A percentile compares a stretch with the other conserved stretches of the same genome.
phyloP scores from a whole-genome alignment of 2,329 filamentous ascomycete species.

The Curvularia lunata region DNA sequence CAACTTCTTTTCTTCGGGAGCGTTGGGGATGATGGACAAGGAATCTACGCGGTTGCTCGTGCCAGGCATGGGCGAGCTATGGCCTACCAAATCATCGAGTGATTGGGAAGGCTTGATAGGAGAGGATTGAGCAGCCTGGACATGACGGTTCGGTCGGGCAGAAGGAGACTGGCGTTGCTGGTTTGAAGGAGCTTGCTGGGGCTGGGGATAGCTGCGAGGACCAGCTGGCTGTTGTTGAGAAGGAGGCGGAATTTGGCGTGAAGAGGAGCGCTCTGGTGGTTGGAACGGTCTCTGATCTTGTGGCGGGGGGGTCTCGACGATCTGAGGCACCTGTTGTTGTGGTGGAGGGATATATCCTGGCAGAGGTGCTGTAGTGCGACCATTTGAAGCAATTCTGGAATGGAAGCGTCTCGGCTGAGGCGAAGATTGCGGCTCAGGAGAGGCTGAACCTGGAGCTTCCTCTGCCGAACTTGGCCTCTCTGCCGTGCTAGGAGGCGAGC shows the following conservation, averaged over 20 bases:
- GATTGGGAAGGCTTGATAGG: constrained; percentile 56
- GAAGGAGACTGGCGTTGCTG: constrained; percentile 35
- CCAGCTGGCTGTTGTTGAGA: constrained; percentile 23
- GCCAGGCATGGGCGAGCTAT: constrained; percentile 72
- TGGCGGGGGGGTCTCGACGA: constrained; percentile 67
- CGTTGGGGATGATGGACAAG: constrained; percentile 79
- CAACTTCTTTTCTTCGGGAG: constrained; percentile 71
- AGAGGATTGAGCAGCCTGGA: constrained; percentile 40
- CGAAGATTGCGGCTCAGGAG: constrained; percentile 34
- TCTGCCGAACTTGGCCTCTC: constrained; percentile 35
- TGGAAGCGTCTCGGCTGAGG: constrained; percentile 59
- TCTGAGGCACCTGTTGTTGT: constrained; percentile 58
- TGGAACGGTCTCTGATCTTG: constrained; percentile 45
- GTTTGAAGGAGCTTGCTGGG: constrained; percentile 11
- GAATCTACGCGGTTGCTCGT: constrained; percentile 73
- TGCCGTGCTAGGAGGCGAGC: constrained; percentile 30
- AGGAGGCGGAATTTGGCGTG: constrained; percentile 47
- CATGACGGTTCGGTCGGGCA: constrained; percentile 36
- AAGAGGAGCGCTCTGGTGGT: constrained; percentile 61
- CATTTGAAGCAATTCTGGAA: constrained; percentile 63
- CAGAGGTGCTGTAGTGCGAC: constrained; percentile 60
- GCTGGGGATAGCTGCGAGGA: constrained; percentile 23
- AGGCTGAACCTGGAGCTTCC: constrained; percentile 27
- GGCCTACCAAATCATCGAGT: constrained; percentile 69
- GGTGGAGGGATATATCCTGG: constrained; percentile 53